Base-by-base conservation (phyloP, 2,329 filamentous ascomycete genomes). In the Pseudocercospora crystallina region DNA sequence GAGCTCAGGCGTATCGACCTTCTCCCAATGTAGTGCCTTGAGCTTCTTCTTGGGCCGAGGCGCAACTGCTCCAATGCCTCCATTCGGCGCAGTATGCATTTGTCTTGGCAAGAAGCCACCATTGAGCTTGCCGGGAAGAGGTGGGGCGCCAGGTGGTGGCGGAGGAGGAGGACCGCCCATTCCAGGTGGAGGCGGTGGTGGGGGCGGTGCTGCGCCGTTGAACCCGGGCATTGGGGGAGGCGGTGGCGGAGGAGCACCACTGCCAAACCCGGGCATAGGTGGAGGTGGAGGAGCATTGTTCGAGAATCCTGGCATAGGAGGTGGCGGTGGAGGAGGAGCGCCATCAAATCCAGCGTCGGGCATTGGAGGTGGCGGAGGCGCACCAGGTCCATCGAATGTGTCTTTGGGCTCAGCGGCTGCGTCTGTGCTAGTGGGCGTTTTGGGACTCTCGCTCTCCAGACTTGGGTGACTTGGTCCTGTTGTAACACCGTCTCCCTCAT, bases 21-120 rank as follows among this genome's bases (percentile, higher is more conserved):
- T 97, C 74, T 99, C 94, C 92, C 94, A 97, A 75, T 99, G 94
- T 61, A 99, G 80, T 52, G 92, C 92, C 83, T 99, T 99, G 71
- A 99, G 89, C 79, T 97, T 99, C 84, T 96, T 97, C 82, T 96
- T 97, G 15, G 94, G 90, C 62, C 92, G 80, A 45, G 90, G 89
- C 54, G 90, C 87, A 32, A 89, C 86, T 63, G 95, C 74, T 37
- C 86, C 83, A 60, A 89, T 77, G 7, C 82, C 80, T 15, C 83
- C 73, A 11, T 79, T 66, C 5, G 79, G 68, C 14, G 76, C 73
- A 54, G 81, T 80, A 50, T 77, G 76, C 30, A 80, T 77, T 59
- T 82, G 77, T 58, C 85, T 81, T 41, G 84, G 80, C 56, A 96
- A 73, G 74, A 87, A 96, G 56, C 89, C 85, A 36, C 89, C 89